phyloP scores from a whole-genome alignment of 2,329 filamentous ascomycete species.

The Thielaviopsis euricoi region DNA sequence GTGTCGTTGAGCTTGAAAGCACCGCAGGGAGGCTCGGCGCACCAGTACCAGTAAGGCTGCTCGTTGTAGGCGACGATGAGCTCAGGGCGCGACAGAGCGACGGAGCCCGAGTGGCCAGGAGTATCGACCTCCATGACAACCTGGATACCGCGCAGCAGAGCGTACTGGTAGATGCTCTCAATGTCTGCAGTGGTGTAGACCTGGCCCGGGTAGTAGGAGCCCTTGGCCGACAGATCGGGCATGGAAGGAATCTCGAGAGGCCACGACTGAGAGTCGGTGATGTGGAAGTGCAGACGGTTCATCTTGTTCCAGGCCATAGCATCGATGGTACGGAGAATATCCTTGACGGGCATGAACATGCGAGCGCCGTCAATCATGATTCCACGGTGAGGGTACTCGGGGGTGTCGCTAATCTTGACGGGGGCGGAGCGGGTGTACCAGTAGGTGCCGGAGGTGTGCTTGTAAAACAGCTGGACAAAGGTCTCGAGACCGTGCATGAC shows the following conservation, averaged over 20 bases:
- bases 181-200: constrained; percentile 54
- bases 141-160: constrained; percentile 48
- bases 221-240: constrained; percentile 54
- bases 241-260: constrained; percentile 64
- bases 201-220: constrained; percentile 51
- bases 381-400: constrained; percentile 61
- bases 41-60: constrained; percentile 41
- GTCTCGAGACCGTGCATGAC: constrained; percentile 58
- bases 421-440: constrained; percentile 59
- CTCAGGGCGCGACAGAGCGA: constrained; percentile 51
- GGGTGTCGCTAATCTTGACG: constrained; percentile 53
- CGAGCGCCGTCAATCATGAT: constrained; percentile 65
- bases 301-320: constrained; percentile 65
- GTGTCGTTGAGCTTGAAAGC: constrained; percentile 62
- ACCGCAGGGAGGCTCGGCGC: constrained; percentile 46
- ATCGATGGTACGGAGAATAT: constrained; percentile 62
- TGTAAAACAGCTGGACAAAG: constrained; percentile 65
- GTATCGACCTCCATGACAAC: constrained; percentile 66
- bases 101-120: constrained; percentile 60
- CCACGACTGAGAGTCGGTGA: constrained; percentile 75
- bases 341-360: constrained; percentile 49
- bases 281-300: constrained; percentile 66
- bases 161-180: constrained; percentile 52
- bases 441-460: constrained; percentile 39
- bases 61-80: constrained; percentile 49